Base-by-base conservation (phyloP, 2,329 filamentous ascomycete species). In the Dactylonectria estremocensis region DNA sequence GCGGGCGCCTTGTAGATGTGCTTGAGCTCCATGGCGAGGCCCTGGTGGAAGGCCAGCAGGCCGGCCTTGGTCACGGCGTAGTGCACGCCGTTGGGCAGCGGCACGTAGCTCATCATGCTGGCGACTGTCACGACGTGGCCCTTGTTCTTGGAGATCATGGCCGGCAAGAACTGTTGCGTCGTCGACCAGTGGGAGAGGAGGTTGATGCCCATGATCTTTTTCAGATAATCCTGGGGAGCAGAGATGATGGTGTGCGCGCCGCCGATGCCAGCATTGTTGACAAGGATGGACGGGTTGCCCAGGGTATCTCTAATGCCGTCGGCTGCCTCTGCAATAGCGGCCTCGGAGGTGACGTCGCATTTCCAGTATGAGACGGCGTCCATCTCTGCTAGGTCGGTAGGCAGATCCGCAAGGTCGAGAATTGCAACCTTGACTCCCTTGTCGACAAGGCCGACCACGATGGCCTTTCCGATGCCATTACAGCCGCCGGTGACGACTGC, bases 71-170 rank as follows among this genome's bases (percentile, higher is more conserved):
- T 86, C 9, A 86, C 83, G 1, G 83, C 82, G 79, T 93, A 93
- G 79, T 92, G 89, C 28, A 89, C 86, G 83, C 91, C 87, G 67
- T 83, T 84, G 2, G 90, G 86, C 0, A 88, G 84, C 2, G 85
- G 81, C 6, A 88, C 74, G 77, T 87, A 91, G n/a, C 85, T 86
- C 0, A 90, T 89, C 49, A 89, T 82, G 10, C 86, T 89, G 14
- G 91, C 89, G 22, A 93, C 85, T 1, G 89, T 93, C 31, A 93
- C 89, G 35, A 93, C 79, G 84, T 91, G 91, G 58, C 91, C 91
- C 80, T 93, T 90, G 80, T 92, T 89, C 6, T 73, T 73, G 13
- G 78, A 73, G 49, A 90, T 79, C 85, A 93, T 90, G 66, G 78
- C 74, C 0, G 91, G 91, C 2, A 93, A 80, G 79, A 93, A 92